These are phyloP conservation scores for Nemophila menziesii DNA, from an alignment of 257 asterid species.

Conservation along the genomic window DNA sequence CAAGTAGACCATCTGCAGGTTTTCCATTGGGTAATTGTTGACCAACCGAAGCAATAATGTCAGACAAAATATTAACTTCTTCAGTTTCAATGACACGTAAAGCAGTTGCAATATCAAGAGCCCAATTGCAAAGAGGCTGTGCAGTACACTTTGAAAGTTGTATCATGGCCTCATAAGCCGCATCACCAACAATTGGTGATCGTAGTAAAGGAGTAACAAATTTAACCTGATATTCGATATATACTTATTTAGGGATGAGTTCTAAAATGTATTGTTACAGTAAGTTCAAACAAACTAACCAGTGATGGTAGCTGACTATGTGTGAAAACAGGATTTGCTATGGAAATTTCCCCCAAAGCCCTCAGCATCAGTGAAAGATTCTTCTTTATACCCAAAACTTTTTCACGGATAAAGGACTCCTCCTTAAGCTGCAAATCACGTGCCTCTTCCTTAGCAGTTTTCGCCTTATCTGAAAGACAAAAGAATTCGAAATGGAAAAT, in stretches of 20 bases:
- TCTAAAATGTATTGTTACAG: too few species aligned
- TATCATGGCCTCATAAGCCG: slow-evolving; percentile 77
- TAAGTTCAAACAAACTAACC: slow-evolving; percentile 40
- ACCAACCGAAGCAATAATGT: slow-evolving; percentile 49
- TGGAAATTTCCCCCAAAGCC: slow-evolving; percentile 89
- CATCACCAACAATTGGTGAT: slow-evolving; percentile 78
- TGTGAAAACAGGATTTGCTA: slow-evolving; percentile 82
- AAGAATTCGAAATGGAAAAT: slow-evolving; percentile 6
- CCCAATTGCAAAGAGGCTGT: slow-evolving; percentile 89
- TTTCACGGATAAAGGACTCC: slow-evolving; percentile 63
- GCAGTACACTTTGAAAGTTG: slow-evolving; percentile 78
- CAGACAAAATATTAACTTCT: slow-evolving; percentile 51
- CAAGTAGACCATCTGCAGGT: slow-evolving; percentile 66
- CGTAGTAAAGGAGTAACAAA: slow-evolving; percentile 60
- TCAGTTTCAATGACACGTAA: slow-evolving; percentile 57
- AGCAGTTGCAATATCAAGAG: slow-evolving; percentile 92
- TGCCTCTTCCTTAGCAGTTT: slow-evolving; percentile 95
- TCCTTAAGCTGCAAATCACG: slow-evolving; percentile 90
- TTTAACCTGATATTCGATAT: slow-evolving; percentile 40
- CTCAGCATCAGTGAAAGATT: slow-evolving; percentile 67
- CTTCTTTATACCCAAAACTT: slow-evolving; percentile 46
- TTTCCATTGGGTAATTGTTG: slow-evolving; percentile 47
- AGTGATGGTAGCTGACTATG: slow-evolving; percentile 88
- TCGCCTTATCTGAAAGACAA: slow-evolving; percentile 51
- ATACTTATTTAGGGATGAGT: neutral